Evolutionary conservation across 345 rosid genomes (phyloP), one percentile per base, ranked within the genome.

Genomic region (Euphorbia pulcherrima): DNA sequence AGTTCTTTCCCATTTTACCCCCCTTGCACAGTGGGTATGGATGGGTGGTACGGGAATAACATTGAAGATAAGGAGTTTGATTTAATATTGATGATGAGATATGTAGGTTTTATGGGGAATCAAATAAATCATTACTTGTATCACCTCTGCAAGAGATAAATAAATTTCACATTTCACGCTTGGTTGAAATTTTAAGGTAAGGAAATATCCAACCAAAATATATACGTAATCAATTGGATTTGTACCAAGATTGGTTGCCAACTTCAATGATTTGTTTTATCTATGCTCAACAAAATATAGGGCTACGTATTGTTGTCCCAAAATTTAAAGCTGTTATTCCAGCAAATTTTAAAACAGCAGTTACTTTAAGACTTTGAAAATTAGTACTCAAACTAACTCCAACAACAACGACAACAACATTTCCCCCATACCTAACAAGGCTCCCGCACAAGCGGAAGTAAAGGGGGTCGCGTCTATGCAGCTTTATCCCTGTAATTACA

Each of bases 11-110:
- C 46, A 9, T 46, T 23, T 16, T 67, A 21, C 67, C 78, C 68
- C 35, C 23, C n/a, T 51, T 11, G 21, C 7, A 8, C 10, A 33
- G 20, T 62, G 17, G n/a, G n/a, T n/a, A n/a, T n/a, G 11, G 11
- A 24, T 68, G 74, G 74, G 65, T 53, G 46, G 48, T 40, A 37
- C 67, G 64, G 73, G 47, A 7, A 67, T 68, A 24, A 33, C 7
- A 11, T 20, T 59, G 16, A 24, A 48, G 65, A 48, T 56, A 41
- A 60, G 26, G 72, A 18, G 65, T 0, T 59, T 60, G 51, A 74
- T 12, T 27, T 14, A 16, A 16, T 5, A 20, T n/a, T 21, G 40
- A 60, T 29, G 44, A 37, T 33, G 10, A 60, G 41, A 60, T 8
- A 17, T 33, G 63, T 26, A 60, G 46, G 26, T 60, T 60, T 60